Percentiles rank a stretch among this genome's conserved stretches.
Evolutionary conservation across 2,329 filamentous ascomycete species (phyloP).

Genomic region (Emericellopsis atlantica): DNA sequence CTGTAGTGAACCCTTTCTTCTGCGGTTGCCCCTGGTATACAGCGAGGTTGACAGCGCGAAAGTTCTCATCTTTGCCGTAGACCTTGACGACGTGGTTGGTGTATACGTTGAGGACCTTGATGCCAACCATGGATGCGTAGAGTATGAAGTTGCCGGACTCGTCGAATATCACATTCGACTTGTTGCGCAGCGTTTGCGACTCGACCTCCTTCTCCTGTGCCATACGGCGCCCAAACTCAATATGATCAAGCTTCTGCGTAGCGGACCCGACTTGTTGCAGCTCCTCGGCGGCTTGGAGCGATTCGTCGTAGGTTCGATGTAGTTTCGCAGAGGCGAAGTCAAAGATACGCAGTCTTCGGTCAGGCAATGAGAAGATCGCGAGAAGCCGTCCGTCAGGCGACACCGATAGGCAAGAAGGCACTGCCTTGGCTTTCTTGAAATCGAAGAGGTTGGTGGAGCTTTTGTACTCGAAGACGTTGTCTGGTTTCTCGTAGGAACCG

Average conservation of each 20-base stretch:
- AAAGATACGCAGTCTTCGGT: conserved; percentile 86
- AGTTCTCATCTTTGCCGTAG: conserved; percentile 80
- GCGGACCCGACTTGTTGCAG: conserved; percentile 94
- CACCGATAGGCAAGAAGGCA: conserved; percentile 69
- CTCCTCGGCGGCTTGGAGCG: conserved; percentile 73
- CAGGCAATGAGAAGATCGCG: conserved; percentile 80
- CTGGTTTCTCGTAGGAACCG: conserved; percentile 76
- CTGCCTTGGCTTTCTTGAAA: conserved; percentile 89
- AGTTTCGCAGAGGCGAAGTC: conserved; percentile 85
- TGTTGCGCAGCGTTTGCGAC: conserved; percentile 49
- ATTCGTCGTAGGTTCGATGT: conserved; percentile 90
- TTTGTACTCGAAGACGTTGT: conserved; percentile 85
- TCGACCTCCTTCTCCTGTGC: conserved; percentile 82
- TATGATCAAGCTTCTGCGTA: conserved; percentile 67
- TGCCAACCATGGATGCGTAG: conserved; percentile 82
- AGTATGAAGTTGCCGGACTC: conserved; percentile 92
- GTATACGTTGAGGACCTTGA: conserved; percentile 92
- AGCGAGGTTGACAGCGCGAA: conserved; percentile 70
- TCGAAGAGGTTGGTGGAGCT: conserved; percentile 90
- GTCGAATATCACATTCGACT: conserved; percentile 84
- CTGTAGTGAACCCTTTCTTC: conserved; percentile 84
- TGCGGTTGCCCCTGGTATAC: conserved; percentile 93
- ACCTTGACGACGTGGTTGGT: conserved; percentile 87
- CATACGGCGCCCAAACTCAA: conserved; percentile 83
- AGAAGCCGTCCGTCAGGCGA: conserved; percentile 81